These are phyloP conservation scores for Phytophthora melonis DNA, from an alignment of 352 stramenopile genomes.

Conservation along the genomic window DNA sequence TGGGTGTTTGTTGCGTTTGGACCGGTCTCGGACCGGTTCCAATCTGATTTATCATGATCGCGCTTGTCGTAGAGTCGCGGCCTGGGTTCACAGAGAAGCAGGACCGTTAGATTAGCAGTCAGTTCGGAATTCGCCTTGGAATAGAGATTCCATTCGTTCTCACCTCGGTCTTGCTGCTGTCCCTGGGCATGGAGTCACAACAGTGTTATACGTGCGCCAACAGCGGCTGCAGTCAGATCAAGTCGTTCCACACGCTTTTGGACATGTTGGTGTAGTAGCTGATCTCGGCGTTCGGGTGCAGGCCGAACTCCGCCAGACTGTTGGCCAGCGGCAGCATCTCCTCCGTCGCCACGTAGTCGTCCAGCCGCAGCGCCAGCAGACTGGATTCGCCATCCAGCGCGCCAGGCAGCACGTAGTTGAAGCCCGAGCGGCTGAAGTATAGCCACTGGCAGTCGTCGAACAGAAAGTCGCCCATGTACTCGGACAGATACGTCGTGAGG, in stretches of 20 bases:
- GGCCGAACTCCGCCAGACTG: constrained; percentile 94
- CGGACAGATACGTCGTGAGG: constrained; percentile 92
- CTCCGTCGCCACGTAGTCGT: constrained; percentile 85
- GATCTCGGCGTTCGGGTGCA: constrained; percentile 97
- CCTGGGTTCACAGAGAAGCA: too few relatives aligned
- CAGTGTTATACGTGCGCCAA: too few relatives aligned
- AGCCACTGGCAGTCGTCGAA: constrained; percentile 95
- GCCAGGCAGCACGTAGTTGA: constrained; percentile 90
- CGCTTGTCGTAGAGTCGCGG: too few relatives aligned
- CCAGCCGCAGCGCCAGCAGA: constrained; percentile 49
- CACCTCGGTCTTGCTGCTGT: too few relatives aligned
- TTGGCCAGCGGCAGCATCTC: constrained; percentile 95
- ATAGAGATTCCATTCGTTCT: too few relatives aligned
- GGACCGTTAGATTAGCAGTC: too few relatives aligned
- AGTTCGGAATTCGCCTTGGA: too few relatives aligned
- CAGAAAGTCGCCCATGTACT: constrained; percentile 98
- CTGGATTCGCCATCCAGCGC: constrained; percentile 34
- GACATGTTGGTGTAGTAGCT: constrained; percentile 96
- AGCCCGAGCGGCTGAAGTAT: constrained; percentile 94
- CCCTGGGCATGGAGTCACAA: too few relatives aligned
- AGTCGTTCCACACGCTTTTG: constrained; percentile 94
- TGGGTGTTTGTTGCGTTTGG: too few relatives aligned
- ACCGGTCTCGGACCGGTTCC: too few relatives aligned
- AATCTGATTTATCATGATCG: too few relatives aligned
- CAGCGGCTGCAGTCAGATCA: constrained; percentile 94